Base-by-base conservation (phyloP, 257 asterid species). In the Thymus quinquecostatus region DNA sequence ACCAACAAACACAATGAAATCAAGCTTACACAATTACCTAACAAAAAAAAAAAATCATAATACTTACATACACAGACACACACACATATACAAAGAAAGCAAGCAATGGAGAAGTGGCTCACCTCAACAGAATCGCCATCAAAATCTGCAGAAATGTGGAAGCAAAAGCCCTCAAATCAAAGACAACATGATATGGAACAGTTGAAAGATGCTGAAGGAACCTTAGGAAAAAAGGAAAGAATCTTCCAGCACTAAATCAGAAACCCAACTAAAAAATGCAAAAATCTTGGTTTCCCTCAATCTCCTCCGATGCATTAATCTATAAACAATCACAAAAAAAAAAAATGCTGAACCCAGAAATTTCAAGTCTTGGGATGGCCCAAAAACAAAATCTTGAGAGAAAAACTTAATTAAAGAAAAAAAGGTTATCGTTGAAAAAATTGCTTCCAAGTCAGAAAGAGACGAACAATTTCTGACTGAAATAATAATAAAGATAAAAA, bases 101-200 rank as follows among this genome's bases (percentile, higher is more conserved):
- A 69, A 27, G 47, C 38, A 70, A 72, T 77, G 66, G 66, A 75
- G 45, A 56, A 75, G 53, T 68, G 43, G 65, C 87, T 84, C 66
- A 80, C 96, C 86, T 88, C 60, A 67, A 70, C 29, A 45, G 8
- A 29, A 55, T 21, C 56, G 66, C 61, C 67, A 75, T 80, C 75
- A 71, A 72, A 81, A 74, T 83, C 88, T 47, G 80, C 84, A 75
- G 57, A 55, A 75, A 50, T 55, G 56, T 51, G 57, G 74, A 80
- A 71, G 66, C 74, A 63, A 68, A 73, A 76, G 65, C 75, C 51
- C 83, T 77, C 88, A 63, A 87, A 70, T 83, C 86, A 73, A 68
- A 68, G 61, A 54, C 5, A 21, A 21, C 21, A 21, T 3, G 61
- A 41, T 59, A 60, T 61, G 61, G 11, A 70, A 66, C 65, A 59